Percentiles rank a stretch among this genome's conserved stretches.
These are phyloP conservation scores for Lichina pygmaea DNA, from an alignment of 495 filamentous ascomycete species.

Conservation along the genomic window DNA sequence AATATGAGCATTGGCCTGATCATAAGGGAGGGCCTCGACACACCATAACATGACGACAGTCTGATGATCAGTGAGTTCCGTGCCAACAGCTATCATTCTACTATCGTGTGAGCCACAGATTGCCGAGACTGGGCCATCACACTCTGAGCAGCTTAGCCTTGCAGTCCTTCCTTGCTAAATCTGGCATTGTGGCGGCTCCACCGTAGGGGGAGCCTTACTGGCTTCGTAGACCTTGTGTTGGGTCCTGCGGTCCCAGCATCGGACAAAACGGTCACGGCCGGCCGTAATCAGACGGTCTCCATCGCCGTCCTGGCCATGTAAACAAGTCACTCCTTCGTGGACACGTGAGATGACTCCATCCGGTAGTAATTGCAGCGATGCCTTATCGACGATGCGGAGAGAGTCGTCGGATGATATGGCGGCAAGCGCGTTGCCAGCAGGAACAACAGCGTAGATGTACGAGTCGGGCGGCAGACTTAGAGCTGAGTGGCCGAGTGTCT, in stretches of 20 bases:
- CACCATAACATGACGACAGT: conserved; percentile 55
- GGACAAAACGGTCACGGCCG: conserved; percentile 21
- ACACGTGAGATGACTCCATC: neutral
- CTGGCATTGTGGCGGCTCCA: no score
- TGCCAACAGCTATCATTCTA: conserved; percentile 44
- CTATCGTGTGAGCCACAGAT: conserved; percentile 30
- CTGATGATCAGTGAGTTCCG: conserved; percentile 46
- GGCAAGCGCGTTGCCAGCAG: conserved; percentile 11
- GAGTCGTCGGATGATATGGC: conserved; percentile 31
- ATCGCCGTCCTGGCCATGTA: conserved; percentile 10
- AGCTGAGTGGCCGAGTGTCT: conserved; percentile 9
- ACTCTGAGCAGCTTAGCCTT: conserved; percentile 6
- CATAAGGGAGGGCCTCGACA: conserved; percentile 1
- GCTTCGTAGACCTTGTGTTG: conserved; percentile 3
- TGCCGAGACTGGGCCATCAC: conserved; percentile 31
- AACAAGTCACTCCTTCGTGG: conserved; percentile 17
- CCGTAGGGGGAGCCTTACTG: neutral
- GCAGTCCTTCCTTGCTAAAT: no score
- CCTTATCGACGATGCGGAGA: conserved; percentile 20
- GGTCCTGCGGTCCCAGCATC: conserved; percentile 17
- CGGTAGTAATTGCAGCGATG: conserved; percentile 9
- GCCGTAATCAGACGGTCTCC: conserved; percentile 16
- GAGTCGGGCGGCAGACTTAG: conserved; percentile 19
- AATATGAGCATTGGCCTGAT: neutral
- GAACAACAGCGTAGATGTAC: conserved; percentile 24